These are phyloP conservation scores for Kalmusia sp. DNA, from an alignment of 2,329 filamentous ascomycete species.

Conservation along the genomic window DNA sequence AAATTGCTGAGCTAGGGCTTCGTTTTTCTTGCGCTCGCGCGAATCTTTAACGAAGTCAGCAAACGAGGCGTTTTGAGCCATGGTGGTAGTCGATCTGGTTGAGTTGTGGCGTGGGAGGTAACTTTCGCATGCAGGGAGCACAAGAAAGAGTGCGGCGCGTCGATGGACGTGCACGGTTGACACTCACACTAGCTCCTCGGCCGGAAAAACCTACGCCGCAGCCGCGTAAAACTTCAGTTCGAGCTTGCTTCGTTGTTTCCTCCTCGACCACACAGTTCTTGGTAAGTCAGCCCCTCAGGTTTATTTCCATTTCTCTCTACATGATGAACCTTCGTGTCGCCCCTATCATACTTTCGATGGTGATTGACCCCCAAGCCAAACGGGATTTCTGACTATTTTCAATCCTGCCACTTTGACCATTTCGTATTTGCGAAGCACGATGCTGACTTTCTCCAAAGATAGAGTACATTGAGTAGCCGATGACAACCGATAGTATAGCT, in stretches of 20 bases:
- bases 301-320: conserved; percentile 13
- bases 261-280: conserved; percentile 30
- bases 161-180: background rate
- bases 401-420: conserved; percentile 6
- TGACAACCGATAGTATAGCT: background rate
- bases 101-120: background rate
- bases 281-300: conserved; percentile 34
- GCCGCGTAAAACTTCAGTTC: conserved; percentile 30
- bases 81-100: conserved; percentile 11
- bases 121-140: conserved; percentile 7
- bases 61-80: conserved; percentile 34
- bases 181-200: background rate
- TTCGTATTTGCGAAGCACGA: conserved; percentile 11
- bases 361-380: conserved; percentile 51
- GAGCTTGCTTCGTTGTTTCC: conserved; percentile 17
- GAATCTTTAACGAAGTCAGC: conserved; percentile 42
- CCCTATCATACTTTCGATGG: conserved; percentile 49
- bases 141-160: conserved; percentile 2
- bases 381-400: conserved; percentile 43
- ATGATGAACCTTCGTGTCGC: conserved; percentile 50
- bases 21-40: conserved; percentile 74
- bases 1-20: conserved; percentile 74
- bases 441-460: conserved; percentile 27
- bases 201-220: conserved; percentile 27
- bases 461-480: background rate